Evolutionary conservation across 1,139 yeast species (phyloP).

Genomic region (Candida albicans): DNA sequence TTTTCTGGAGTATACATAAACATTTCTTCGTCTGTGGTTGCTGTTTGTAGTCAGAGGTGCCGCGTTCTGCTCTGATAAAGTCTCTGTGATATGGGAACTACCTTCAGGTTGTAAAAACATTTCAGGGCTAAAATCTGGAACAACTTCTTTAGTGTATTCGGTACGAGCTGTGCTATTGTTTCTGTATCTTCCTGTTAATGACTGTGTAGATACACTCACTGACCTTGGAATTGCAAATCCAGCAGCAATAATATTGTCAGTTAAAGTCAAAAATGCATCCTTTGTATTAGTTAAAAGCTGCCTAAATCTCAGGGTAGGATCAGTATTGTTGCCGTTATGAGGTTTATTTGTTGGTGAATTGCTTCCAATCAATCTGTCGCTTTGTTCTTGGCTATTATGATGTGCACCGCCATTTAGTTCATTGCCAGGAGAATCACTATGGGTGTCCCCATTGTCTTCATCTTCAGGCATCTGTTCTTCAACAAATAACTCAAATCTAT

Average conservation of each 20-base stretch:
- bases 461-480: conserved; percentile 30
- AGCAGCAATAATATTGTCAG: conserved; percentile 59
- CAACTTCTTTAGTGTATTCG: conserved; percentile 1
- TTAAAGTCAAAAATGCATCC: conserved; percentile 40
- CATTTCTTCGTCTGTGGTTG: conserved; percentile 33
- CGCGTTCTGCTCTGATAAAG: conserved; percentile 5
- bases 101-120: conserved; percentile 1
- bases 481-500: conserved; percentile 43
- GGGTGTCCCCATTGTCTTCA: conserved; percentile 12
- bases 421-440: conserved; percentile 1
- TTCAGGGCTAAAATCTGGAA: conserved; percentile 5
- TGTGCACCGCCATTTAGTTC: neutral
- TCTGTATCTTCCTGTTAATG: conserved; percentile 10
- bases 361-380: neutral
- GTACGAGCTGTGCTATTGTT: neutral
- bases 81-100: neutral
- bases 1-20: conserved; percentile 58
- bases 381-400: neutral
- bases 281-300: conserved; percentile 30
- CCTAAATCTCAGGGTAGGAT: conserved; percentile 7
- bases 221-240: conserved; percentile 62
- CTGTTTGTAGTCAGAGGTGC: conserved; percentile 3
- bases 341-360: neutral
- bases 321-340: neutral
- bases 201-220: conserved; percentile 38